Conservation (phyloP, 139 green algal species). For the Ettlia oleoabundans region DNA sequence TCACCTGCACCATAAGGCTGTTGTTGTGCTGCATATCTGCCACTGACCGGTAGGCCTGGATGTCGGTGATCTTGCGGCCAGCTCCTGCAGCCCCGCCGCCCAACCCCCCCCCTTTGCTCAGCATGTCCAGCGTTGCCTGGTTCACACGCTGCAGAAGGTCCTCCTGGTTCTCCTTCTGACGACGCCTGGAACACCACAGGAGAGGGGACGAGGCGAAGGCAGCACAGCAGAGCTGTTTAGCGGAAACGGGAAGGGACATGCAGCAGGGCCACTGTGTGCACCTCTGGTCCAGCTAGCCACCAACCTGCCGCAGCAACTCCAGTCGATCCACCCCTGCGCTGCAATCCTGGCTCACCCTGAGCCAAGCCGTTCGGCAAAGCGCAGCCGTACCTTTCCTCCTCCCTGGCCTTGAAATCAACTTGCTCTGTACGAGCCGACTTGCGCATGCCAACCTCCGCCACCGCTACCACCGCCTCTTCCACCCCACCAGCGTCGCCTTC, state of each 20-base stretch:
- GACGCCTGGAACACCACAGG: slow-evolving; percentile 57
- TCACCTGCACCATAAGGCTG: slow-evolving; percentile 78
- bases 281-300: no score
- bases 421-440: slow-evolving; percentile 76
- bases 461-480: slow-evolving; percentile 37
- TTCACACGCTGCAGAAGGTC: slow-evolving; percentile 84
- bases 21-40: slow-evolving; percentile 70
- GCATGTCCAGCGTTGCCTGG: slow-evolving; percentile 76
- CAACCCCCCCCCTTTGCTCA: slow-evolving; percentile 24
- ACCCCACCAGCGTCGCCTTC: slow-evolving; percentile 43
- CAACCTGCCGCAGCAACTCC: no score
- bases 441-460: slow-evolving; percentile 28
- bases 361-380: neutral
- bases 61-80: slow-evolving; percentile 62
- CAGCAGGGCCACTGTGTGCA: no score
- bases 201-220: neutral
- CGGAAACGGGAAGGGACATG: no score
- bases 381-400: slow-evolving; percentile 66
- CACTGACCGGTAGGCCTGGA: slow-evolving; percentile 79
- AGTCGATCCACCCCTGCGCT: no score
- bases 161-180: slow-evolving; percentile 80
- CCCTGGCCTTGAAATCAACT: slow-evolving; percentile 72
- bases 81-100: neutral
- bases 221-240: neutral
- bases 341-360: no score